Evolutionary conservation across 495 filamentous ascomycete genomes (phyloP), one percentile per base, ranked within the genome.

Genomic region (Hypoxylon subgilvum): DNA sequence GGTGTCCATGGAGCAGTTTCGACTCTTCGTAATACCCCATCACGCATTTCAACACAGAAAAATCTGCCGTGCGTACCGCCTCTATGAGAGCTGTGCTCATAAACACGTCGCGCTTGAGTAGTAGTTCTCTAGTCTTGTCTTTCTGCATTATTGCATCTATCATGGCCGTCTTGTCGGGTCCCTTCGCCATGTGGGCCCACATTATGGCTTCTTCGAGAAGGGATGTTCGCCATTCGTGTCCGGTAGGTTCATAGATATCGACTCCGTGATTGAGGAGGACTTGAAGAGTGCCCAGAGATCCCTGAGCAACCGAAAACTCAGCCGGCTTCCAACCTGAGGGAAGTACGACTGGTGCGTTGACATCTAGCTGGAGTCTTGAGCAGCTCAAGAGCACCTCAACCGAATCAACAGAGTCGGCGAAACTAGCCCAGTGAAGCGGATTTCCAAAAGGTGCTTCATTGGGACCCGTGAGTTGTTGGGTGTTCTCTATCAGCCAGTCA

Each of bases 141-240:
- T 44, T 52, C 22, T 60, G 21, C 50, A 65, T 55, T 19, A 65
- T 65, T 4, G 49, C 55, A n/a, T 65, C 36, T 21, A 65, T 60
- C 13, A 58, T 7, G 8, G 39, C 44, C 16, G 56, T 60, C 39
- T 60, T 65, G 1, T 56, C 49, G 8, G 55, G 14, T 7, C 58
- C 58, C 34, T 60, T 55, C 8, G 38, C 43, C 5, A 36, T 25
- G 22, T 49, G 55, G 9, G 55, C 61, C 38, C 23, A 51, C 12
- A 25, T 13, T 23, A 55, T 47, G 17, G 55, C 55, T 30, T 50
- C 54, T 41, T 49, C 40, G 0, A 60, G 34, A 7, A 53, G 27
- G 2, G 43, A 50, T 22, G 44, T 48, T 0, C 6, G 8, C 49
- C 44, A 52, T 27, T 60, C 61, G 9, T 44, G 41, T 28, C 10